phyloP scores from a whole-genome alignment of 2,329 filamentous ascomycete genomes.

The Whalleya microplaca region DNA sequence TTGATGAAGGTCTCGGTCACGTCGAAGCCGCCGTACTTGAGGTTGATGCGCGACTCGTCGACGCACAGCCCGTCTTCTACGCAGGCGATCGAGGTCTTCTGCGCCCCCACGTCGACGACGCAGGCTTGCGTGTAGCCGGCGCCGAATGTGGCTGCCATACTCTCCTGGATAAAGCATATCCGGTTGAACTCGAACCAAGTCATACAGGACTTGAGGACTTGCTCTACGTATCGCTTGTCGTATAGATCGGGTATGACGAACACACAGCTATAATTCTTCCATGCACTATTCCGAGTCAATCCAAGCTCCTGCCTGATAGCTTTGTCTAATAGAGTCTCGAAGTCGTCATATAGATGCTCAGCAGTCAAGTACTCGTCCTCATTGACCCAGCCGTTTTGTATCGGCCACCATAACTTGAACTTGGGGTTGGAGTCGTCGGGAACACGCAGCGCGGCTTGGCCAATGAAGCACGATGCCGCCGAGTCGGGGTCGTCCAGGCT shows the following conservation, averaged over 20 bases:
- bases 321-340: conserved; percentile 84
- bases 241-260: conserved; percentile 97
- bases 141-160: conserved; percentile 90
- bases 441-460: conserved; percentile 80
- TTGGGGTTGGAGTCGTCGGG: conserved; percentile 87
- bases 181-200: conserved; percentile 87
- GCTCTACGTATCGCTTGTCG: conserved; percentile 89
- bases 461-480: conserved; percentile 70
- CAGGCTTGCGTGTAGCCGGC: conserved; percentile 93
- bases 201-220: conserved; percentile 82
- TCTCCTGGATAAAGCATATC: conserved; percentile 95
- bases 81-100: conserved; percentile 96
- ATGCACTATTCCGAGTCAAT: conserved; percentile 75
- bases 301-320: conserved; percentile 86
- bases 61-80: conserved; percentile 95
- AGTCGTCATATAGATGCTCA: conserved; percentile 81
- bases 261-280: conserved; percentile 92
- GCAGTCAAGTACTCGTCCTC: conserved; percentile 84
- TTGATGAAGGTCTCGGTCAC: conserved; percentile 94
- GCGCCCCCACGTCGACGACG: conserved; percentile 93
- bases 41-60: conserved; percentile 91
- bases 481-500: conserved; percentile 67
- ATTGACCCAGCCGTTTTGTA: conserved; percentile 85
- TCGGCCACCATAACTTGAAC: conserved; percentile 92
- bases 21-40: conserved; percentile 92